phyloP scores from a whole-genome alignment of 2,329 filamentous ascomycete species.

The Microdochium bolleyi region DNA sequence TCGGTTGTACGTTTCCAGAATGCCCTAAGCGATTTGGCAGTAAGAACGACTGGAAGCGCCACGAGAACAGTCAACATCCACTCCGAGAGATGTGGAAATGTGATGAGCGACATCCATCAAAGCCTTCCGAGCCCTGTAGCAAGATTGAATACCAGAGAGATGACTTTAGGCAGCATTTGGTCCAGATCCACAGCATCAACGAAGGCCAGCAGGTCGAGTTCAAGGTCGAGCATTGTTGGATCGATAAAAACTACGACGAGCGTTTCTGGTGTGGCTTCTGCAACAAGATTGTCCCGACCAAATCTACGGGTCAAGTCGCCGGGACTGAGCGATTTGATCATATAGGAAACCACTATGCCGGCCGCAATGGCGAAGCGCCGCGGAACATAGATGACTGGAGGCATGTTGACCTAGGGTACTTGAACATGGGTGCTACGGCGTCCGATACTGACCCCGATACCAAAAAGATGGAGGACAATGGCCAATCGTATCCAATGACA shows the following conservation, averaged over 20 bases:
- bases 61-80: constrained; percentile 75
- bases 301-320: constrained; percentile 40
- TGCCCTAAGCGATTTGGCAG: constrained; percentile 77
- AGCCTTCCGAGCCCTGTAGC: constrained; percentile 35
- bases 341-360: constrained; percentile 65
- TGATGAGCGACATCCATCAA: constrained; percentile 25
- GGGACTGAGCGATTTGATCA: constrained; percentile 58
- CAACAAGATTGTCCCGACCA: constrained; percentile 41
- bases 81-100: constrained; percentile 69
- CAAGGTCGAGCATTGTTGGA: constrained; percentile 44
- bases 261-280: constrained; percentile 91
- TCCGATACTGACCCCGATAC: background rate
- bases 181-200: constrained; percentile 33
- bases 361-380: constrained; percentile 28
- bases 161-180: constrained; percentile 55
- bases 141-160: constrained; percentile 51
- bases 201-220: constrained; percentile 25
- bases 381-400: constrained; percentile 50
- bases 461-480: no score
- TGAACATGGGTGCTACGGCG: background rate
- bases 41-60: constrained; percentile 90
- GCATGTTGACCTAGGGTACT: background rate
- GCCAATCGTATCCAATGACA: no score
- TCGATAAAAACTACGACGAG: constrained; percentile 55
- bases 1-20: constrained; percentile 65